Base-by-base conservation (phyloP, 164 flowering plant genomes). In the Umbellularia californica region DNA sequence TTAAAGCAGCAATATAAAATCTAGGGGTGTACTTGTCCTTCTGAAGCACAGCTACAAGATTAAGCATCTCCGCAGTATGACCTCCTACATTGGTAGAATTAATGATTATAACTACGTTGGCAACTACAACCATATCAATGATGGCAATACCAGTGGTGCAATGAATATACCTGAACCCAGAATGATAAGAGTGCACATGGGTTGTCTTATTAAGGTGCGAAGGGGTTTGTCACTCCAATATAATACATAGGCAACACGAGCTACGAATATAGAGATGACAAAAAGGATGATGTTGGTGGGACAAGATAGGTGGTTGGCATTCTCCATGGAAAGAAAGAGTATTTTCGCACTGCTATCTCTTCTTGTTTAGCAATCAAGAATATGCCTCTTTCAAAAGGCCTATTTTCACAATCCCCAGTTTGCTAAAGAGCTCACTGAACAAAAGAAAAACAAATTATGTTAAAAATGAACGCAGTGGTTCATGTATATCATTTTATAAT, bases 1-100 rank as follows among this genome's bases (percentile, higher is more conserved):
- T 91, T 5, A 88, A 88, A 75, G 98, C 97, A 13, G 97, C 95
- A 74, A 93, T 71, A 69, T 96, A 94, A 70, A 77, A 84, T 79
- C 99, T 82, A 6, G 97, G 95, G 9, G 67, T 71, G 76, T 90
- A 92, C 78, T 86, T 86, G 55, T 89, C 91, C 77, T 75, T 88
- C 27, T 84, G 84, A 82, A 96, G 82, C 50, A 83, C 92, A 1
- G 79, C 71, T 64, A 95, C 70, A 25, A 94, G 86, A 84, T 92
- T 92, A n/a, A 96, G 74, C 95, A 96, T 91, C 90, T 96, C 99
- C 1, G 98, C 98, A 1, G 99, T 95, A 81, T 93, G 98, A 60
- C 99, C 99, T 33, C 99, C 98, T 93, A 58, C 74, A 82, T 67
- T 12, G 68, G 51, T 28, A 51, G 13, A 71, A 65, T 11, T 24